These are phyloP conservation scores for Populus tomentosa DNA, from an alignment of 441 rosid species.

Conservation along the genomic window DNA sequence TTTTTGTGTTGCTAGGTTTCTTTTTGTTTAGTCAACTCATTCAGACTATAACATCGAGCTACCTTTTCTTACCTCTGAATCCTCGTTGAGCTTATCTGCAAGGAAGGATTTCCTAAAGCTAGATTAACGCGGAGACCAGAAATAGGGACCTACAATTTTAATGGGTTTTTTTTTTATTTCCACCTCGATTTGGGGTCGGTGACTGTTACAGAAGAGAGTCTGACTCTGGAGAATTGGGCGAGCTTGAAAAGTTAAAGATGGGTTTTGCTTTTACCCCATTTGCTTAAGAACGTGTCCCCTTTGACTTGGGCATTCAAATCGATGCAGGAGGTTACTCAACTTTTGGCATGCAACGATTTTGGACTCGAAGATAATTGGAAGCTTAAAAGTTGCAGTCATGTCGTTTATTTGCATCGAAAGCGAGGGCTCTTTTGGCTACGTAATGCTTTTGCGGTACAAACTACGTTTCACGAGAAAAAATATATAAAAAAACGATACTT, in stretches of 20 bases:
- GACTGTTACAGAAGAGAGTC: slow-evolving; percentile 22
- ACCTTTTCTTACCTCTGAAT: neutral
- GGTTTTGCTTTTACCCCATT: neutral
- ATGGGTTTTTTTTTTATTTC: neutral
- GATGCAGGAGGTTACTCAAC: neutral
- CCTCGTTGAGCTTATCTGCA: neutral
- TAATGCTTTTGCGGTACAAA: no score
- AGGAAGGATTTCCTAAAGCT: neutral
- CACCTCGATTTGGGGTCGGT: slow-evolving; percentile 3
- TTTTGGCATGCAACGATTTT: neutral
- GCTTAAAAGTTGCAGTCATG: neutral
- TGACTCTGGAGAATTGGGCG: neutral
- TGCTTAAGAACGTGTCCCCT: neutral
- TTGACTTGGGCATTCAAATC: neutral
- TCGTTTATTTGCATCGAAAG: no score
- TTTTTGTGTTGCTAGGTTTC: no score
- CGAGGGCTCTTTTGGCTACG: no score
- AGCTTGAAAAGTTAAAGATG: neutral
- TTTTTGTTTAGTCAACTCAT: slow-evolving; percentile 3
- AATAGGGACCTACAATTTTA: slow-evolving; percentile 8
- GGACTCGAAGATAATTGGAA: neutral
- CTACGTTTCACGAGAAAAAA: no score
- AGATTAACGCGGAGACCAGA: slow-evolving; percentile 11
- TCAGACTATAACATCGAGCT: neutral
- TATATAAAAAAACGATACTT: no score